phyloP scores from a whole-genome alignment of 257 asterid species.

The Lavandula angustifolia region DNA sequence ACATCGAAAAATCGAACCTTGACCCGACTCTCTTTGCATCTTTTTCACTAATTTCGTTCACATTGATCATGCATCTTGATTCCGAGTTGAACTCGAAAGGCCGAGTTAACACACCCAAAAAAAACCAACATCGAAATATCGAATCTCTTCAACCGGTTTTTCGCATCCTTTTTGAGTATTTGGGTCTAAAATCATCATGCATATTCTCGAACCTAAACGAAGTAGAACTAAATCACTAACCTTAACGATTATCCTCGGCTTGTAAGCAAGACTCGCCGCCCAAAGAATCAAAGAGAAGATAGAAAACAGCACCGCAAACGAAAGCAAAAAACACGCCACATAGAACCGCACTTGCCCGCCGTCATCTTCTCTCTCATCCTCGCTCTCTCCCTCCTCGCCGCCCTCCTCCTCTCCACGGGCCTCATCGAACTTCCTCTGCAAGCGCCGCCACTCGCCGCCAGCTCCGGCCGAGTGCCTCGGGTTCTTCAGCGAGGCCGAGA shows the following conservation, averaged over 20 bases:
- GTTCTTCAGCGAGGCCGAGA: slow-evolving; percentile 70
- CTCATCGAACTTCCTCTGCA: slow-evolving; percentile 45
- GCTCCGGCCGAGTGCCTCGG: slow-evolving; percentile 28
- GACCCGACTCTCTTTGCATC: too few relatives aligned
- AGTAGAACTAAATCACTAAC: slow-evolving; percentile 34
- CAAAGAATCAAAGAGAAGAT: slow-evolving; percentile 71
- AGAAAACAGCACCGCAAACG: slow-evolving; percentile 59
- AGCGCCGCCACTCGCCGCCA: slow-evolving; percentile 55
- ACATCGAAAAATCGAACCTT: background rate
- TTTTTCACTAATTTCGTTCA: background rate
- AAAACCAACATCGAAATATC: background rate
- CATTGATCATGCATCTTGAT: slow-evolving; percentile 11
- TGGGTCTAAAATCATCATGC: slow-evolving; percentile 12
- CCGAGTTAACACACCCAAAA: background rate
- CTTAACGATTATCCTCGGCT: slow-evolving; percentile 68
- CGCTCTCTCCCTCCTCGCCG: slow-evolving; percentile 38
- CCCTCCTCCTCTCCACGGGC: slow-evolving; percentile 44
- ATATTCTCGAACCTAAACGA: background rate
- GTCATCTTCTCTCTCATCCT: slow-evolving; percentile 23
- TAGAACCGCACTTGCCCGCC: slow-evolving; percentile 52
- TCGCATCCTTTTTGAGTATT: background rate
- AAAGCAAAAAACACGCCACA: slow-evolving; percentile 56
- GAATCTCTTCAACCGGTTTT: slow-evolving; percentile 2
- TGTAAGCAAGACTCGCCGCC: slow-evolving; percentile 67
- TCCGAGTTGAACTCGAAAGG: too few relatives aligned